These are phyloP conservation scores for Viridothelium virens DNA, from an alignment of 495 filamentous ascomycete species.

Conservation along the genomic window DNA sequence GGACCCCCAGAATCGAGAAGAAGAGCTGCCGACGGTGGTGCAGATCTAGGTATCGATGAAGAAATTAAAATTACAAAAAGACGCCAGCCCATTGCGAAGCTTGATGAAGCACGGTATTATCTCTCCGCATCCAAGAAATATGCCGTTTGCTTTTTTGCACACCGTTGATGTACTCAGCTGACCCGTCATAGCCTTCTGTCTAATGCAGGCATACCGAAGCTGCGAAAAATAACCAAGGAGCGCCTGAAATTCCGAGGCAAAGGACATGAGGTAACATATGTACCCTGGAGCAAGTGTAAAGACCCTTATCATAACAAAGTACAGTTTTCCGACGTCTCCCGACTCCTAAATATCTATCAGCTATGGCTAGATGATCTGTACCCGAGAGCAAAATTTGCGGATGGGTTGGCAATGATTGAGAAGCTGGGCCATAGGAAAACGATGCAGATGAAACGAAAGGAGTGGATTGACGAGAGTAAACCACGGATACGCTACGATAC, in stretches of 20 bases:
- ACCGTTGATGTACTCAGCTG: background rate
- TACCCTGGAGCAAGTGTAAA: background rate
- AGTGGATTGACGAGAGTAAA: conserved; percentile 80
- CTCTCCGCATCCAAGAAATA: too few relatives aligned
- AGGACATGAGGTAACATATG: conserved; percentile 67
- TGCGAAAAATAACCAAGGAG: conserved; percentile 61
- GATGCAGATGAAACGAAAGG: conserved; percentile 62
- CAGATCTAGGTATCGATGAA: conserved; percentile 67
- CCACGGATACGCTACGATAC: conserved; percentile 10
- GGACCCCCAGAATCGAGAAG: conserved; percentile 35
- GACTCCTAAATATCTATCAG: conserved; percentile 84
- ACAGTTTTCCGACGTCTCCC: conserved; percentile 77
- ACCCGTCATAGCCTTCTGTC: conserved; percentile 56
- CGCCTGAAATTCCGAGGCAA: conserved; percentile 81
- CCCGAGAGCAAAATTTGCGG: conserved; percentile 86
- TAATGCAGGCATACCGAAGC: conserved; percentile 70
- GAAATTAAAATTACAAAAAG: conserved; percentile 75
- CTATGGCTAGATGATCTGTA: conserved; percentile 95
- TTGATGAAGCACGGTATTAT: conserved; percentile 69
- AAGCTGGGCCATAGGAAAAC: conserved; percentile 78
- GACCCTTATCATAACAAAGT: background rate
- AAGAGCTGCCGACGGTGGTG: conserved; percentile 23
- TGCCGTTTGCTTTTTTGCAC: background rate
- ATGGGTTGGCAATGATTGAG: conserved; percentile 86
- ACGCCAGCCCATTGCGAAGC: conserved; percentile 66